These are phyloP conservation scores for Bullera alba DNA, from an alignment of 768 basidiomycete genomes.

Conservation along the genomic window DNA sequence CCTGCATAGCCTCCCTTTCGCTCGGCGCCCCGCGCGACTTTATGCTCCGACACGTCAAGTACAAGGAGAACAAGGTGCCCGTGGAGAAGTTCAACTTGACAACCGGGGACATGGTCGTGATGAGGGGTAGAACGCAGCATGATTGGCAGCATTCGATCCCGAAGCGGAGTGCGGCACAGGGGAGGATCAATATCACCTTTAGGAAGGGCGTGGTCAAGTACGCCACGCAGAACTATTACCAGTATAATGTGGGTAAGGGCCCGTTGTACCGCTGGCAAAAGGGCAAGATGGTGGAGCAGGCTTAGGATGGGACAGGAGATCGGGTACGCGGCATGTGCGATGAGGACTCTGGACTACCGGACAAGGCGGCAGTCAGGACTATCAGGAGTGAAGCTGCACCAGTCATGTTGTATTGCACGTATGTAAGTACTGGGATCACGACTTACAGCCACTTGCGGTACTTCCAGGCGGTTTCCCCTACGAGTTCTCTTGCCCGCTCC, in stretches of 20 bases:
- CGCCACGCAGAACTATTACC: constrained; percentile 43
- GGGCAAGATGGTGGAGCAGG: constrained; percentile 30
- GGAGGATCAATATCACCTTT: constrained; percentile 47
- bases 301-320: too few species aligned
- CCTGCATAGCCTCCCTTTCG: constrained; percentile 44
- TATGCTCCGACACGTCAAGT: constrained; percentile 38
- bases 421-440: too few species aligned
- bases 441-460: too few species aligned
- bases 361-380: too few species aligned
- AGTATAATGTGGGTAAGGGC: constrained; percentile 41
- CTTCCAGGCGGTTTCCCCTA: too few species aligned
- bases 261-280: constrained; percentile 29
- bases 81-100: constrained; percentile 37
- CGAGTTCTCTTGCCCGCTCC: too few species aligned
- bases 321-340: too few species aligned
- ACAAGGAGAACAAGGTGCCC: constrained; percentile 19
- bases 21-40: constrained; percentile 42
- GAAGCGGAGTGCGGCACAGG: constrained; percentile 38
- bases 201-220: constrained; percentile 39
- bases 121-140: constrained; percentile 44
- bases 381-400: too few species aligned
- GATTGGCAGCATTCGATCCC: constrained; percentile 46
- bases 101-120: constrained; percentile 43
- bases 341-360: too few species aligned
- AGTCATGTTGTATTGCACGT: too few species aligned